Conservation (phyloP, 768 basidiomycete genomes). For the Suillus spraguei region DNA sequence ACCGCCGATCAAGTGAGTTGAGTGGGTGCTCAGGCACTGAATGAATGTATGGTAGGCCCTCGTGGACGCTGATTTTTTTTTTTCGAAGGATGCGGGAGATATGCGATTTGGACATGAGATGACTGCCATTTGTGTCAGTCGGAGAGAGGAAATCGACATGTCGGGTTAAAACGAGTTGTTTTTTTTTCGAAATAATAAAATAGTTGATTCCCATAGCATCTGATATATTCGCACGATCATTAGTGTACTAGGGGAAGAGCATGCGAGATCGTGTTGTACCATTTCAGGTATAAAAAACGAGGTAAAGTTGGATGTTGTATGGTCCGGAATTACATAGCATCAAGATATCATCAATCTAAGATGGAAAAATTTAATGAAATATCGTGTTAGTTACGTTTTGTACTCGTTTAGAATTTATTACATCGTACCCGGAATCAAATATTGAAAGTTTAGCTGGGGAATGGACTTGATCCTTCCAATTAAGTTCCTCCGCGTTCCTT, state of each 20-base stretch:
- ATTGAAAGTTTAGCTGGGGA: conserved; percentile 22
- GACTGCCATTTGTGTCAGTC: conserved; percentile 8
- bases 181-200: too few relatives aligned
- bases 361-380: conserved; percentile 23
- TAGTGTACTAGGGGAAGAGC: too few relatives aligned
- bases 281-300: conserved; percentile 28
- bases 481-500: conserved; percentile 16
- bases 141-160: conserved; percentile 18
- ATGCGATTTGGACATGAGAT: conserved; percentile 21
- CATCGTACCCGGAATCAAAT: conserved; percentile 22
- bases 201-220: too few relatives aligned
- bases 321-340: conserved; percentile 16
- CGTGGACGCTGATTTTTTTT: not conserved
- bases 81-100: conserved; percentile 20
- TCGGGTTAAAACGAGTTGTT: conserved; percentile 12
- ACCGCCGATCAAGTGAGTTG: not conserved
- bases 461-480: conserved; percentile 22
- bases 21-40: conserved; percentile 12
- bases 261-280: conserved; percentile 1
- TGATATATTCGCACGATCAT: too few relatives aligned
- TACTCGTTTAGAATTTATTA: conserved; percentile 5
- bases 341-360: conserved; percentile 13
- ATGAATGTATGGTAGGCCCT: not conserved
- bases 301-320: conserved; percentile 24
- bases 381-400: not conserved